phyloP scores from a whole-genome alignment of 164 flowering plant species.

The Akebia trifoliata region DNA sequence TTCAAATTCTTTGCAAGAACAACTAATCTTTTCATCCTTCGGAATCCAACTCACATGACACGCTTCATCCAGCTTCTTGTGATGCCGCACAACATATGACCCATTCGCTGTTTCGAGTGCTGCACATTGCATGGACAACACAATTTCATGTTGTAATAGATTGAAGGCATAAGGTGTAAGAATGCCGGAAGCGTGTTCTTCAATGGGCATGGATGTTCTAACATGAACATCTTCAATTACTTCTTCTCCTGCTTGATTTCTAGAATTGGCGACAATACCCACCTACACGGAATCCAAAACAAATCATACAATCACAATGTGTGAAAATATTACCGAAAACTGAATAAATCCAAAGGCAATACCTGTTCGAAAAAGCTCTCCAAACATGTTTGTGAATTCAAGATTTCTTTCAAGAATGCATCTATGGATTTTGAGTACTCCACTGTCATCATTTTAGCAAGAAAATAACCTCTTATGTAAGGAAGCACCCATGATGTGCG shows the following conservation, averaged over 20 bases:
- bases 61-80: conserved; percentile 52
- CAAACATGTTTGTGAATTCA: conserved; percentile 43
- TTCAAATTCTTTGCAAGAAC: conserved; percentile 69
- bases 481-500: conserved; percentile 51
- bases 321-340: too few relatives aligned
- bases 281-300: conserved; percentile 33
- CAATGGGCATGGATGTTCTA: conserved; percentile 58
- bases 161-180: conserved; percentile 68
- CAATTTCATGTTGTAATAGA: conserved; percentile 49
- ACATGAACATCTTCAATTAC: conserved; percentile 26
- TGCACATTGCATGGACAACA: conserved; percentile 56
- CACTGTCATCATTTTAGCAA: conserved; percentile 39
- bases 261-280: conserved; percentile 27
- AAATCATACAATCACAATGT: neutral
- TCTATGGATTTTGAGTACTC: conserved; percentile 38
- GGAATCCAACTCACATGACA: conserved; percentile 48
- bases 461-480: conserved; percentile 40
- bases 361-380: conserved; percentile 66
- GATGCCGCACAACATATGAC: conserved; percentile 51
- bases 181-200: conserved; percentile 53
- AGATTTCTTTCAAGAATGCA: conserved; percentile 41
- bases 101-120: conserved; percentile 48
- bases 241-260: conserved; percentile 32
- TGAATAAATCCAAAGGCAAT: too few relatives aligned
- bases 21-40: conserved; percentile 51